phyloP scores from a whole-genome alignment of 2,329 filamentous ascomycete species.

The Pseudocercospora cruenta region DNA sequence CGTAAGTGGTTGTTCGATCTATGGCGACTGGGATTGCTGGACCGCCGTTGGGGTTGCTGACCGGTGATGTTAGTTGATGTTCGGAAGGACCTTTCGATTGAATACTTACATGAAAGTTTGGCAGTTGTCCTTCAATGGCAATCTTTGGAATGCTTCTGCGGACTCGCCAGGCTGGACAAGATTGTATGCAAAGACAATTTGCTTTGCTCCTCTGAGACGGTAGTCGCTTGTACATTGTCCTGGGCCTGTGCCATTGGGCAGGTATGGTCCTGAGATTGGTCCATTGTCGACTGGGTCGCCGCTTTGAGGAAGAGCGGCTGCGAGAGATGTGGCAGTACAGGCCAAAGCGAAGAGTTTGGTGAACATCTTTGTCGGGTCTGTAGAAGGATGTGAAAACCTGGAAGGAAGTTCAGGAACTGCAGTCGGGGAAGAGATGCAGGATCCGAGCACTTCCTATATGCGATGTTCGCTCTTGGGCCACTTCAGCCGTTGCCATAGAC shows the following conservation, averaged over 20 bases:
- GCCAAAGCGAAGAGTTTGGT: background rate
- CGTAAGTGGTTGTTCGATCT: background rate
- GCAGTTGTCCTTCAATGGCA: slow-evolving; percentile 18
- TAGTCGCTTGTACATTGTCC: slow-evolving; percentile 16
- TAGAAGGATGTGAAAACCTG: background rate
- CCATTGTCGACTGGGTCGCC: slow-evolving; percentile 18
- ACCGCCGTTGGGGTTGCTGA: slow-evolving; percentile 5
- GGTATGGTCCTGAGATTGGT: slow-evolving; percentile 14
- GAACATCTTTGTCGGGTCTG: background rate
- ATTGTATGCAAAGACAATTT: slow-evolving; percentile 16
- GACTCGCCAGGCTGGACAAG: slow-evolving; percentile 14
- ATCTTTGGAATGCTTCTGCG: slow-evolving; percentile 18
- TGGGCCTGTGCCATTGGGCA: slow-evolving; percentile 16
- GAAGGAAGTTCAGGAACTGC: background rate
- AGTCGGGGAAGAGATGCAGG: background rate
- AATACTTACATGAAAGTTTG: slow-evolving; percentile 3
- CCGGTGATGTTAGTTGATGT: background rate
- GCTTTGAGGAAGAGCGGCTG: slow-evolving; percentile 8
- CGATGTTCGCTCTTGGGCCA: background rate
- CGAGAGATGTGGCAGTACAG: background rate
- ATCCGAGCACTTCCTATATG: background rate
- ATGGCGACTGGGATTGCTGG: slow-evolving; percentile 16
- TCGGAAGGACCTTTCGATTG: background rate
- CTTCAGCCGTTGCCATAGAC: background rate
- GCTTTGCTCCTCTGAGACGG: background rate